Evolutionary conservation across 768 basidiomycete species (phyloP), one percentile per base, ranked within the genome.

Genomic region (Royoungia palumana): DNA sequence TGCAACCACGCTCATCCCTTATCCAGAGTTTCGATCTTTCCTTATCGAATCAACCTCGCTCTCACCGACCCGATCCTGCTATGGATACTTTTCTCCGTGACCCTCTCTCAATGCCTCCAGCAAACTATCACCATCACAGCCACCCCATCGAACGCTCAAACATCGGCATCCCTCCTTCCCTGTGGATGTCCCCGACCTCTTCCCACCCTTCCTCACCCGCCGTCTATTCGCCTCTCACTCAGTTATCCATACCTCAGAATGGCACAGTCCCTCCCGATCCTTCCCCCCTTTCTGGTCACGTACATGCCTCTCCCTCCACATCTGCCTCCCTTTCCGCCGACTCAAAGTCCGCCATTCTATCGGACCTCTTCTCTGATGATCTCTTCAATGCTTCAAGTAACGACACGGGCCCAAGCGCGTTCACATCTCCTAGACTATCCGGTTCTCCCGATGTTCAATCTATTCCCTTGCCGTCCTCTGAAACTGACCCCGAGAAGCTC

Each of bases 181-280:
- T 90, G 35, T 91, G 88, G 89, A 90, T 91, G 89, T 89, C 89
- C 12, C 78, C 87, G 40, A 70, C 80, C 6, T 76, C 77, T 35
- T 64, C 79, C 9, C 66, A 77, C 13, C 70, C 77, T 5, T 63
- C 75, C 19, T 71, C 77, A 24, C 70, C 77, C 7, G 63, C 72
- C 51, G 55, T 64, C 42, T 72, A 72, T 58, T 65, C 70, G 49
- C 65, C 74, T 30, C 69, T 72, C 51, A 46, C 67, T 39, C 67
- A 70, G 56, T 67, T 73, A 27, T 66, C 74, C 54, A 59, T 65
- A 53, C 63, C 68, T 14, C 61, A 56, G 44, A 58, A 57, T 65
- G 63, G 70, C 67, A 54, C 59, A 61, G 51, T 52, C 32, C 50
- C 53, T 16, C 63, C 64, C 3, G 65, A 65, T 37, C 53, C 64